These are phyloP conservation scores for Colletotrichum gigasporum DNA, from an alignment of 2,329 filamentous ascomycete species.

Conservation along the genomic window DNA sequence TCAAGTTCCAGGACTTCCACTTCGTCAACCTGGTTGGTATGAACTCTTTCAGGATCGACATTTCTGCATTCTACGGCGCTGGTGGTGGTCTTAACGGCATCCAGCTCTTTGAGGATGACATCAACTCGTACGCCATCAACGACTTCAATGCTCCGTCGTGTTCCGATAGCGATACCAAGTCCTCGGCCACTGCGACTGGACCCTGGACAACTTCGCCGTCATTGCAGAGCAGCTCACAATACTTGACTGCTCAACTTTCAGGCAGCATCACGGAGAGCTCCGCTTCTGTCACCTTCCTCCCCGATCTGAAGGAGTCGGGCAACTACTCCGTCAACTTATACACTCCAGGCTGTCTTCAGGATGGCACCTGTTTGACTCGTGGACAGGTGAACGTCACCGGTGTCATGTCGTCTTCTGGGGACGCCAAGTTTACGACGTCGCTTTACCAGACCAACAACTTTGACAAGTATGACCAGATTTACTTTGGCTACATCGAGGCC, in stretches of 20 bases:
- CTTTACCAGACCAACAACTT: conserved; percentile 93
- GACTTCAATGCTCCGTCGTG: conserved; percentile 91
- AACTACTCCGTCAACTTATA: conserved; percentile 93
- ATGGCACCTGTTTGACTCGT: conserved; percentile 78
- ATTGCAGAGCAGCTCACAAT: conserved; percentile 75
- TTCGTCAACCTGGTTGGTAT: conserved; percentile 92
- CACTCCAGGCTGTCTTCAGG: conserved; percentile 88
- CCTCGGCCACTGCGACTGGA: conserved; percentile 75
- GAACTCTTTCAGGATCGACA: conserved; percentile 85
- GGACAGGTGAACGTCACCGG: conserved; percentile 86
- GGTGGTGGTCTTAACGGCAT: conserved; percentile 89
- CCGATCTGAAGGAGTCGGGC: conserved; percentile 87
- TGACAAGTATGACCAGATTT: conserved; percentile 96
- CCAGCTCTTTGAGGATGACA: conserved; percentile 86
- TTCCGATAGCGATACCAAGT: conserved; percentile 64
- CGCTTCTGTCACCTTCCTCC: conserved; percentile 79
- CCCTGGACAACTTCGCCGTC: conserved; percentile 78
- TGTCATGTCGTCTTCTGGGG: conserved; percentile 64
- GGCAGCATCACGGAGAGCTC: conserved; percentile 64
- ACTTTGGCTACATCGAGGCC: conserved; percentile 84
- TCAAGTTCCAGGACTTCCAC: conserved; percentile 85
- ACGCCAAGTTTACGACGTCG: conserved; percentile 63
- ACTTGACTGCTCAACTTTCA: conserved; percentile 75
- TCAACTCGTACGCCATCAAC: conserved; percentile 85
- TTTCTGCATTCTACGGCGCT: conserved; percentile 85